phyloP scores from a whole-genome alignment of 805 yeast genomes.

The Metschnikowia vanudenii region DNA sequence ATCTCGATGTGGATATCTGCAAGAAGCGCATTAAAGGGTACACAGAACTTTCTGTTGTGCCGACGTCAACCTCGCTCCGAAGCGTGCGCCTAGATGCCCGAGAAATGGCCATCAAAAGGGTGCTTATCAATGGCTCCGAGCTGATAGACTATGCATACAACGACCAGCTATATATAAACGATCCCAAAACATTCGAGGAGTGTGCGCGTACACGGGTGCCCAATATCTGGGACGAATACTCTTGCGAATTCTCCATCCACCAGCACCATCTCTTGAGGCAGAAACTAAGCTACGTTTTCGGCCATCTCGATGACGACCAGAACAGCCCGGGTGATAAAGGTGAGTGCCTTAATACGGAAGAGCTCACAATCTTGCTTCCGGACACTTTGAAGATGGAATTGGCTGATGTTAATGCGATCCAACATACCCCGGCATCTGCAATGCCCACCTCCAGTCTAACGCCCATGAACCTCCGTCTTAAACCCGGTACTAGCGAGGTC shows the following conservation, averaged over 20 bases:
- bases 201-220: conserved; percentile 24
- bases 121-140: conserved; percentile 57
- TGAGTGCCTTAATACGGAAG: conserved; percentile 52
- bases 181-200: conserved; percentile 30
- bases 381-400: conserved; percentile 60
- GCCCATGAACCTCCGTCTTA: conserved; percentile 34
- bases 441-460: conserved; percentile 31
- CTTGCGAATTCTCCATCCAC: conserved; percentile 39
- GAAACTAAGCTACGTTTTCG: conserved; percentile 51
- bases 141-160: conserved; percentile 53
- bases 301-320: conserved; percentile 42
- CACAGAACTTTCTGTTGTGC: conserved; percentile 81
- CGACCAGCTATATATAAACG: conserved; percentile 49
- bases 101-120: conserved; percentile 62
- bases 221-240: conserved; percentile 43
- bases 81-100: conserved; percentile 76
- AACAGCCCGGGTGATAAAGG: conserved; percentile 6
- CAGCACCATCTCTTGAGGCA: conserved; percentile 62
- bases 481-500: conserved; percentile 33
- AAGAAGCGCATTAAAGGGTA: conserved; percentile 59
- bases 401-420: conserved; percentile 43
- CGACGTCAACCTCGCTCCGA: conserved; percentile 58
- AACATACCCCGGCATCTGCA: conserved; percentile 28
- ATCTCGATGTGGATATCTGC: conserved; percentile 76
- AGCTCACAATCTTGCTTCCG: conserved; percentile 62